These are phyloP conservation scores for Coemansia pectinata DNA, from an alignment of 192 early-diverging fungal species.

Conservation along the genomic window DNA sequence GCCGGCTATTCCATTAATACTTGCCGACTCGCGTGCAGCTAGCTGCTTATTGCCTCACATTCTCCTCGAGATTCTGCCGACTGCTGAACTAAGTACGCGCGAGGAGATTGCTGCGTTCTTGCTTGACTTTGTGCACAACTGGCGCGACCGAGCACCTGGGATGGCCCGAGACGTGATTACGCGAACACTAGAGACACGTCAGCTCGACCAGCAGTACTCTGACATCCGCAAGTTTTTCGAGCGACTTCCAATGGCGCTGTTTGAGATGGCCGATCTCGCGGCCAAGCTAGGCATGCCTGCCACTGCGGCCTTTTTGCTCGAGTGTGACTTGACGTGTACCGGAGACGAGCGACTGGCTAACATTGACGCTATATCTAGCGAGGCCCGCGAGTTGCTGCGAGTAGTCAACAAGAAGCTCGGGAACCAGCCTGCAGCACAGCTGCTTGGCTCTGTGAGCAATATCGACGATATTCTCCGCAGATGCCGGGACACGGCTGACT, in stretches of 20 bases:
- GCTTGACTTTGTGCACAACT: conserved; percentile 52
- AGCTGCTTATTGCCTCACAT: conserved; percentile 35
- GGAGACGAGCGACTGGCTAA: conserved; percentile 15
- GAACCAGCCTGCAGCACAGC: conserved; percentile 40
- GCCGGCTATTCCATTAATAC: conserved; percentile 25
- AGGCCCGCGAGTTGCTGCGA: conserved; percentile 34
- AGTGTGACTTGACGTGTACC: conserved; percentile 46
- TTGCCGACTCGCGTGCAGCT: conserved; percentile 31
- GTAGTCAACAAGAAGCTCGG: conserved; percentile 36
- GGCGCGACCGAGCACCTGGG: conserved; percentile 31
- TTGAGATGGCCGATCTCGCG: conserved; percentile 49
- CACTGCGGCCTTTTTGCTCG: conserved; percentile 46
- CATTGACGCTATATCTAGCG: conserved; percentile 23
- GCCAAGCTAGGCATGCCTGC: conserved; percentile 34
- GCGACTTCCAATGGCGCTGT: conserved; percentile 39
- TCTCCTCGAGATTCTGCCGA: conserved; percentile 22
- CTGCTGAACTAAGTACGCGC: conserved; percentile 11
- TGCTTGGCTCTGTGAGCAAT: conserved; percentile 27
- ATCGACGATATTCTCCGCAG: conserved; percentile 30
- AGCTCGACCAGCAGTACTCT: conserved; percentile 26
- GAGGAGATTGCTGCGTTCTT: conserved; percentile 34
- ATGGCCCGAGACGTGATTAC: conserved; percentile 31
- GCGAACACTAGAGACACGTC: conserved; percentile 29
- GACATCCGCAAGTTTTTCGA: conserved; percentile 46
- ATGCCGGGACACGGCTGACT: conserved; percentile 43